Base-by-base conservation (phyloP, 2,329 filamentous ascomycete genomes). In the Aureobasidium sp. region DNA sequence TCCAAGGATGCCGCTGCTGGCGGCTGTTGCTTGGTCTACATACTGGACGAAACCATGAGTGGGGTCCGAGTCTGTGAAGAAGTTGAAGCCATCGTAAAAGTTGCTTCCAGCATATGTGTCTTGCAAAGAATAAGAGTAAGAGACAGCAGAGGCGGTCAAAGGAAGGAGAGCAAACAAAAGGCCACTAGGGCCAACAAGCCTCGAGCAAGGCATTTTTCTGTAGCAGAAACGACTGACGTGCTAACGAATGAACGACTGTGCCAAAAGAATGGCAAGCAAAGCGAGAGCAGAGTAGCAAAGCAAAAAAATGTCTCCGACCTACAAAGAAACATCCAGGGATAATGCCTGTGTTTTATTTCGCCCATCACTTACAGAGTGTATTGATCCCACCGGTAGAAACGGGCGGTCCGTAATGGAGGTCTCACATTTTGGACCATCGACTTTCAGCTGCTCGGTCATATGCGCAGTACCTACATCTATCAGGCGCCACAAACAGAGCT, bases 1-100 rank as follows among this genome's bases (percentile, higher is more conserved):
- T 5, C 61, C 61, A 14, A 72, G 68, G 42, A 71, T 63, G 9
- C 63, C 62, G 25, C 61, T 62, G 29, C 48, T 59, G 21, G 57
- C 36, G 61, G 89, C 88, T 1, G 80, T 81, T n/a, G 71, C 62
- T 55, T 80, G 78, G 66, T 82, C 77, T 59, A 85, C 80, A 68
- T 91, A 94, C 63, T 83, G 75, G 67, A 94, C 90, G 68, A 85
- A 90, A 36, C 90, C 90, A 64, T 85, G 68, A 2, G 90, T 94
- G 0, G 90, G 90, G 68, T 94, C 90, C 3, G 67, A 25, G 16
- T 63, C 75, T 8, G 77, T 80, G 66, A 74, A 82, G 71, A 84
- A 83, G 34, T 71, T 67, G 68, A 83, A 83, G 66, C 77, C 74
- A 66, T 77, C 74, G 68, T 82, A 82, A 68, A 83, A 84, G 62